Evolutionary conservation across 352 stramenopile species (phyloP).

Genomic region (Phytophthora pseudosyringae): DNA sequence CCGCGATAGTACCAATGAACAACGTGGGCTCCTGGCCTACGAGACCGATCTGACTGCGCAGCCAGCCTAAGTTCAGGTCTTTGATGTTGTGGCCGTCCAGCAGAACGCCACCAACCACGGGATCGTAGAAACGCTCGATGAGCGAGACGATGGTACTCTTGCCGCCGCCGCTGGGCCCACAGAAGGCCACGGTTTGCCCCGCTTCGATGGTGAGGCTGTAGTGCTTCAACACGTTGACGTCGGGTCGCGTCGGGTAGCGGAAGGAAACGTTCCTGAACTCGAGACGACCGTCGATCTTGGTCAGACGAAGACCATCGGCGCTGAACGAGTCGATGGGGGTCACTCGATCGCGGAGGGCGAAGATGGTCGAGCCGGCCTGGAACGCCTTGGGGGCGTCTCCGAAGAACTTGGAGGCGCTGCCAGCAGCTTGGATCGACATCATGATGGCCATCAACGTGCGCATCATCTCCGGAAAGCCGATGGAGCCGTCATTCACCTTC

Average conservation of each 20-base stretch:
- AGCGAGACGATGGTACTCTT: slow-evolving; percentile 54
- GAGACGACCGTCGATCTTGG: slow-evolving; percentile 40
- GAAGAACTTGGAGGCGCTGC: slow-evolving; percentile 33
- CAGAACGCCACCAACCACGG: slow-evolving; percentile 51
- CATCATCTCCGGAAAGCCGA: slow-evolving; percentile 52
- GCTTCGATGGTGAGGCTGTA: slow-evolving; percentile 83
- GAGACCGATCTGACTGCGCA: slow-evolving; percentile 60
- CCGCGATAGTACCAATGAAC: slow-evolving; percentile 59
- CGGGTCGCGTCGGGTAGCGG: slow-evolving; percentile 68
- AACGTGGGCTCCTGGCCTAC: slow-evolving; percentile 22
- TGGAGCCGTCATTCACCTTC: too few relatives aligned
- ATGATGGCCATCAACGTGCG: slow-evolving; percentile 58
- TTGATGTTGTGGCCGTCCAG: slow-evolving; percentile 80
- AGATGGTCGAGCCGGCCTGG: slow-evolving; percentile 48
- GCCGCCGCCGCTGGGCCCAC: slow-evolving; percentile 46
- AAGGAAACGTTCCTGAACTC: slow-evolving; percentile 76
- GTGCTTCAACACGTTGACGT: slow-evolving; percentile 73
- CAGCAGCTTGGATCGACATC: slow-evolving; percentile 42
- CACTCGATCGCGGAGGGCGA: slow-evolving; percentile 38
- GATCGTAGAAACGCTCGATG: slow-evolving; percentile 74
- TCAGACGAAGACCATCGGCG: slow-evolving; percentile 19
- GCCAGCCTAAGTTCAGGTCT: slow-evolving; percentile 64
- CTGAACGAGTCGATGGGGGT: slow-evolving; percentile 50
- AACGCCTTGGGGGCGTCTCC: slow-evolving; percentile 74
- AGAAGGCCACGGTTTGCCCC: slow-evolving; percentile 64